A percentile compares a stretch with the other conserved stretches of the same genome.
Conservation (phyloP, 83 land plant genomes). For the Thuja plicata region DNA sequence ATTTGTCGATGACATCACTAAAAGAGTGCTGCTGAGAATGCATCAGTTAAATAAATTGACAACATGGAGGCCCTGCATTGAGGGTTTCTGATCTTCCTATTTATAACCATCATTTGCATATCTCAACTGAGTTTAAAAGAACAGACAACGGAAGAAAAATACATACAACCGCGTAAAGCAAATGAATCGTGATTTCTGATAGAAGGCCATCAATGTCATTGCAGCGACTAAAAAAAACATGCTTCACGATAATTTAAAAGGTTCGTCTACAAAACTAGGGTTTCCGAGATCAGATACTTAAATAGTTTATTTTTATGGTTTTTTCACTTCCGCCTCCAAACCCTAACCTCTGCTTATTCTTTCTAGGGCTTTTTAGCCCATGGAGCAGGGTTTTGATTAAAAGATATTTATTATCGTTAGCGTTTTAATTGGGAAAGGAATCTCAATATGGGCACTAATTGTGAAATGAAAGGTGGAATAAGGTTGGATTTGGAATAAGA, state of each 20-base stretch:
- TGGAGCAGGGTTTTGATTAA: too few species aligned
- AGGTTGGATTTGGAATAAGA: too few species aligned
- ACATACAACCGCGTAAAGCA: neutral
- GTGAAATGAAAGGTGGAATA: too few species aligned
- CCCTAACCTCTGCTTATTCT: neutral
- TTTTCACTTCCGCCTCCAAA: neutral
- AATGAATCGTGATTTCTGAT: neutral
- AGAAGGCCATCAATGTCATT: neutral
- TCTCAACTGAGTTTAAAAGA: neutral
- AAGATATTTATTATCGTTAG: too few species aligned
- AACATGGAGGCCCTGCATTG: neutral
- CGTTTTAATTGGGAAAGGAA: too few species aligned
- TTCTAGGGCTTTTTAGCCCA: neutral
- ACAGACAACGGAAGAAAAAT: neutral
- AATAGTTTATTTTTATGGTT: too few species aligned
- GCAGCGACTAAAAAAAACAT: neutral
- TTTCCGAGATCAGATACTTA: too few species aligned
- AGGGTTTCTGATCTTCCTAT: constrained; percentile 6
- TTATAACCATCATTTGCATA: neutral
- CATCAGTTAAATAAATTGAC: neutral
- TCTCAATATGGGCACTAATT: too few species aligned
- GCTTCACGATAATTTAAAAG: neutral
- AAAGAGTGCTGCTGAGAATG: neutral
- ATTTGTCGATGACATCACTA: neutral
- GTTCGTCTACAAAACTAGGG: neutral